Base-by-base conservation (phyloP, 208 protist genomes). In the Trichomonas gallinae region DNA sequence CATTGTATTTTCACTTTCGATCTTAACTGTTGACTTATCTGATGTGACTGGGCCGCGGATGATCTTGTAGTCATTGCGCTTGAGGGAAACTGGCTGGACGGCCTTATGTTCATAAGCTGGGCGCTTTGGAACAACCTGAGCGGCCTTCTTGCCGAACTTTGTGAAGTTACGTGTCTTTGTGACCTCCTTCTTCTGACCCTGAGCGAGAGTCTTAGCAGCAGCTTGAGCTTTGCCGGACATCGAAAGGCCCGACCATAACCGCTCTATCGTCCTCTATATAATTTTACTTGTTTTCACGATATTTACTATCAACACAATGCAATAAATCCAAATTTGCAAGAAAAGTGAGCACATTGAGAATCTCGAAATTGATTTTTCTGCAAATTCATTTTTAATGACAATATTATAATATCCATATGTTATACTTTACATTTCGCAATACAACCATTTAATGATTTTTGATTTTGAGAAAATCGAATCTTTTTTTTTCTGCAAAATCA, bases 1-100 rank as follows among this genome's bases (percentile, higher is more conserved):
- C 36, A 96, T 45, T 72, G 89, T 96, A 34, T 96, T 96, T 38
- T 96, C 46, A 21, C 72, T 45, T 96, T 96, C 89, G n/a, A 96
- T 51, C 36, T 96, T 96, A 9, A 31, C 15, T 72, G 49, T 44
- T 34, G 46, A 40, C n/a, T 96, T 51, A 81, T 96, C 89, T 23
- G 46, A 45, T 72, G 89, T 72, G 31, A 96, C 44, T 51, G 42
- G 89, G 31, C 49, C 46, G 26, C 45, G 42, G 49, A 96, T 72
- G 36, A 96, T 96, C 36, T 72, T 51, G 46, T 96, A 96, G 40
- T 89, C 83, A 21, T 89, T 89, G 83, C 83, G 83, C 83, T 89
- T 89, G 4, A 89, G 17, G 23, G 83, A 89, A 8, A 89, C 83
- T 89, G 83, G 83, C 36, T 89, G 34, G 42, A 89, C 83, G 42